Base-by-base conservation (phyloP, 192 early-diverging fungal genomes). In the Backusella morwellensis region DNA sequence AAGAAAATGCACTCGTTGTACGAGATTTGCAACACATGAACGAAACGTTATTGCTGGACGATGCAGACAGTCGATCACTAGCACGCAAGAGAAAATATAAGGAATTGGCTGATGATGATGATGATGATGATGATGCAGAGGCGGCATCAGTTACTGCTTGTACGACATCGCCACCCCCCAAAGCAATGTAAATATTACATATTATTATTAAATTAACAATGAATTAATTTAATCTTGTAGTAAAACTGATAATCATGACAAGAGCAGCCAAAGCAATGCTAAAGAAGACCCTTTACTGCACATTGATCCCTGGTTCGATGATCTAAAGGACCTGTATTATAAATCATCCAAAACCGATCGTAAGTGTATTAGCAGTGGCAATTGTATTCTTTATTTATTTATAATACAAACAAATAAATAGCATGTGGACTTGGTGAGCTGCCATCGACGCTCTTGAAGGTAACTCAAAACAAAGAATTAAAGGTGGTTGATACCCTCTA, bases 261-360 rank as follows among this genome's bases (percentile, higher is more conserved):
- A 41, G 19, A 38, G 78, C 42, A 84, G 78, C 26, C 77, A 80
- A 35, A 86, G 89, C 1, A 9, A 40, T 40, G 2, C 87, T 93
- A 3, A 81, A 87, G 3, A 82, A 85, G 21, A 92, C 5, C n/a
- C 21, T 23, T n/a, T 21, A 23, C 23, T 63, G 9, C 12, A 63
- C 29, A 63, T 63, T 63, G 56, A 63, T 63, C 56, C 56, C 12
- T 63, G 94, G 73, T 91, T 93, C 75, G 80, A 85, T 42, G 94
- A 95, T 68, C 78, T 97, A 6, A 90, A 93, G 74, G 74, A 89
- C 21, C 88, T 84, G 72, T 97, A 97, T 84, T 94, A 93, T 83
- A 84, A 85, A 38, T 81, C 86, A 70, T 86, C 91, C 19, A 80
- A 77, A 47, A 81, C 59, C n/a, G 19, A 15, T 54, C 56, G 85